A percentile compares a stretch with the other conserved stretches of the same genome.
Conservation (phyloP, 495 filamentous ascomycete genomes). For the Podospora comata region DNA sequence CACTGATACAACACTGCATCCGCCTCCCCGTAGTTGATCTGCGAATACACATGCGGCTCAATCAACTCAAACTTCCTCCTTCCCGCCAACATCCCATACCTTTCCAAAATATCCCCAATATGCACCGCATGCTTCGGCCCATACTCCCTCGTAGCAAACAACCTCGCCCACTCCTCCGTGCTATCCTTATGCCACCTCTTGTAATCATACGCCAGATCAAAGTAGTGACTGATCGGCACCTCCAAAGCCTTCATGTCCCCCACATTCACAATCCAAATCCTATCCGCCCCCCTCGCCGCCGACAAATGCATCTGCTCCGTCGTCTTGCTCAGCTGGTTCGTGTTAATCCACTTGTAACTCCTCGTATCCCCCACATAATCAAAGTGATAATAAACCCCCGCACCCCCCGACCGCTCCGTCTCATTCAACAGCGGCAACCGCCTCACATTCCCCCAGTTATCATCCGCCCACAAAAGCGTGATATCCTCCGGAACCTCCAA, state of each 20-base stretch:
- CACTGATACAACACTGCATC: slow-evolving; percentile 63
- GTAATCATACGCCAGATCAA: slow-evolving; percentile 65
- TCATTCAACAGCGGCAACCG: slow-evolving; percentile 63
- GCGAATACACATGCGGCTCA: slow-evolving; percentile 59
- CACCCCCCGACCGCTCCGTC: slow-evolving; percentile 57
- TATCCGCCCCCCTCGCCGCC: slow-evolving; percentile 57
- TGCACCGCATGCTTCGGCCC: slow-evolving; percentile 45
- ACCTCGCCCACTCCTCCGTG: slow-evolving; percentile 53
- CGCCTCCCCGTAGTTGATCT: slow-evolving; percentile 70
- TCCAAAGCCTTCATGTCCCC: slow-evolving; percentile 70
- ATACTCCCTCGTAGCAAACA: slow-evolving; percentile 62
- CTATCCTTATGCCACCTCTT: slow-evolving; percentile 52
- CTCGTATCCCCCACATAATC: slow-evolving; percentile 66
- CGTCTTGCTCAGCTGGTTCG: slow-evolving; percentile 62
- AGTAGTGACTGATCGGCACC: slow-evolving; percentile 63
- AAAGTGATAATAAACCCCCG: slow-evolving; percentile 76
- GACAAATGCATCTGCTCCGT: slow-evolving; percentile 63
- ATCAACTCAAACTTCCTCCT: slow-evolving; percentile 68
- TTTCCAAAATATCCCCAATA: slow-evolving; percentile 55
- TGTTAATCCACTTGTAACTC: slow-evolving; percentile 72
- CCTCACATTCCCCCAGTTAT: slow-evolving; percentile 70
- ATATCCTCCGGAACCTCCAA: slow-evolving; percentile 68
- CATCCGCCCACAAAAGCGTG: slow-evolving; percentile 71
- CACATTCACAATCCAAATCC: slow-evolving; percentile 76
- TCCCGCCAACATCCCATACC: slow-evolving; percentile 59